Evolutionary conservation across 2,329 filamentous ascomycete genomes (phyloP), one percentile per base, ranked within the genome.

Genomic region (Cercospora zeina): DNA sequence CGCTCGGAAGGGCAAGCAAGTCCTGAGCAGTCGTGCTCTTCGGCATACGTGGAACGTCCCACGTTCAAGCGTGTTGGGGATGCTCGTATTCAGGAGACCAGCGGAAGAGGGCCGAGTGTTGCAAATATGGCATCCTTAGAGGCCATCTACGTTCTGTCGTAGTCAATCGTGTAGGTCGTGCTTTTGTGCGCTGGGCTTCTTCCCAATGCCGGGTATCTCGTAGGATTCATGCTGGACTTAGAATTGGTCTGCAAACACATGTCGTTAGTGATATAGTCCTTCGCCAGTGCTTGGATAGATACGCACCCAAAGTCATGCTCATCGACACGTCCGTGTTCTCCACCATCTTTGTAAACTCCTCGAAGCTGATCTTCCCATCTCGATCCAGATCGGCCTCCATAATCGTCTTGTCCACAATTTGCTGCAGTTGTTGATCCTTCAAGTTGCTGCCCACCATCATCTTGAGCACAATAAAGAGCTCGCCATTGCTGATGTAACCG

Each of bases 361-460:
- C 92, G 73, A 99, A 99, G 82, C 91, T 96, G 77, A 99, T 97
- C 84, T 96, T 96, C 73, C 95, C 95, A 77, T 99, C 95, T 65
- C 88, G 87, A 78, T 99, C 95, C 70, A 93, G 84, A 78, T 99
- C 95, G 54, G 95, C 95, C 81, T 99, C 95, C 95, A 97, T 97
- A 77, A 99, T 97, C 63, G 95, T 99, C 87, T 99, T 99, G 82
- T 99, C 95, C 70, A 99, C 95, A 76, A 99, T 99, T 86, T 87
- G 95, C 81, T 99, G 95, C 76, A 99, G 81, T 81, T 99, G 95
- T 79, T 97, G 91, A 77, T 99, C 95, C 84, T 99, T 99, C 74
- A 99, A 81, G 78, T 99, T 99, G 81, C 90, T 97, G 63, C 95
- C 95, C 56, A 99, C 95, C 95, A 99, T 99, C 95, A 99, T 99